These are phyloP conservation scores for Xerocomus amazonicus DNA, from an alignment of 1,284 basidiomycete genomes.

Conservation along the genomic window DNA sequence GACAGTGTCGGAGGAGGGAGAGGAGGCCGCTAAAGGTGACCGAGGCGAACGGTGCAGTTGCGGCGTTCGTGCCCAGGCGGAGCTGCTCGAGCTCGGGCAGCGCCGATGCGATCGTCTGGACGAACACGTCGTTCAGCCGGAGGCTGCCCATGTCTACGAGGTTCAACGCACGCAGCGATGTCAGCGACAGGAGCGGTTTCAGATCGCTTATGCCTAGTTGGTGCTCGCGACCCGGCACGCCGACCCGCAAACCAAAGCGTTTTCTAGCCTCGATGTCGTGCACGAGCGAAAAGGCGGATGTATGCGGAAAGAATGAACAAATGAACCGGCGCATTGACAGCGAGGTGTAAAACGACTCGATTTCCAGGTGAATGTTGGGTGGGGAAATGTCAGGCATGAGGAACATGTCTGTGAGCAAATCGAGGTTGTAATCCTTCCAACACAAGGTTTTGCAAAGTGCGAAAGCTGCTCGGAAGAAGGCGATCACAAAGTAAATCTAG, in stretches of 20 bases:
- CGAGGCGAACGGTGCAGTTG: background rate
- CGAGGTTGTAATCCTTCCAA: slow-evolving; percentile 24
- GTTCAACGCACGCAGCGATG: slow-evolving; percentile 13
- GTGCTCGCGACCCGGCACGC: slow-evolving; percentile 18
- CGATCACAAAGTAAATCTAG: slow-evolving; percentile 14
- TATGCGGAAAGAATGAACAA: slow-evolving; percentile 15
- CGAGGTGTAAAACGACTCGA: slow-evolving; percentile 24
- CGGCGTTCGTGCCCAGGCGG: slow-evolving; percentile 1
- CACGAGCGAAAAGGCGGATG: slow-evolving; percentile 21
- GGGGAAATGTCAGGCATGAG: slow-evolving; percentile 19
- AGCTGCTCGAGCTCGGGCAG: slow-evolving; percentile 23
- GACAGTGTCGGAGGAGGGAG: slow-evolving; percentile 17
- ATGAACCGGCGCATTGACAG: slow-evolving; percentile 16
- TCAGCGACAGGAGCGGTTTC: slow-evolving; percentile 15
- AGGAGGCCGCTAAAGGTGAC: slow-evolving; percentile 25
- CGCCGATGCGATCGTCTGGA: slow-evolving; percentile 15
- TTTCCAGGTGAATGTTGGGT: slow-evolving; percentile 14
- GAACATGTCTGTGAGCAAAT: slow-evolving; percentile 17
- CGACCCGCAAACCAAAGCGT: slow-evolving; percentile 21
- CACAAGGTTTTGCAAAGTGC: slow-evolving; percentile 14
- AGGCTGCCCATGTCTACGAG: slow-evolving; percentile 19
- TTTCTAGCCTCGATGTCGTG: slow-evolving; percentile 17
- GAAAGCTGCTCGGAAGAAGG: slow-evolving; percentile 12
- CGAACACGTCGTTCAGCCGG: slow-evolving; percentile 13
- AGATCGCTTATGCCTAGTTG: slow-evolving; percentile 10